Percentiles rank a stretch among this genome's conserved stretches.
Conservation (phyloP, 345 rosid genomes). For the Litchi chinensis region DNA sequence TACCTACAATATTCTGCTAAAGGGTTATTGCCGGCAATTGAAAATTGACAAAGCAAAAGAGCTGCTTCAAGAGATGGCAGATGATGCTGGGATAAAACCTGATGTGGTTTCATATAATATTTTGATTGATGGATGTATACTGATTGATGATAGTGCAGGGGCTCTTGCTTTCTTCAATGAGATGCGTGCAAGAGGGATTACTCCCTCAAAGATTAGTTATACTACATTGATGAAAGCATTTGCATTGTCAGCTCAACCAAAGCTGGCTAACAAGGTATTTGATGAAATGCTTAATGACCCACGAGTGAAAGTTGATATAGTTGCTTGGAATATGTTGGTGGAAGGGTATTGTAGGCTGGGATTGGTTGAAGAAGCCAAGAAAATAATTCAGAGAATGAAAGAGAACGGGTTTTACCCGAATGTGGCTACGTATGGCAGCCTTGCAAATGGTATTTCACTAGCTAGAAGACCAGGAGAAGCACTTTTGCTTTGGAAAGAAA, state of each 20-base stretch:
- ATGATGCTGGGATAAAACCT: conserved; percentile 61
- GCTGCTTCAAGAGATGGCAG: conserved; percentile 69
- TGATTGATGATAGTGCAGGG: conserved; percentile 82
- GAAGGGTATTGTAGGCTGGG: conserved; percentile 83
- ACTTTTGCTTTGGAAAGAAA: conserved; percentile 87
- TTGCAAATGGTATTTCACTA: conserved; percentile 72
- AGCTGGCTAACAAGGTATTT: conserved; percentile 80
- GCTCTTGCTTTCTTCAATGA: conserved; percentile 82
- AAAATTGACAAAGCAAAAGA: conserved; percentile 77
- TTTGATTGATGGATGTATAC: conserved; percentile 85
- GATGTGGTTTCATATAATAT: conserved; percentile 90
- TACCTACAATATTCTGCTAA: conserved; percentile 86
- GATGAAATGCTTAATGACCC: conserved; percentile 88
- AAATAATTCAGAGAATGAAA: conserved; percentile 63
- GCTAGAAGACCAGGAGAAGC: conserved; percentile 99
- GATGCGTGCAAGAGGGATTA: conserved; percentile 76
- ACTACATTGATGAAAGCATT: conserved; percentile 98
- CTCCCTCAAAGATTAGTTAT: conserved; percentile 89
- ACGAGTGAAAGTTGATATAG: conserved; percentile 74
- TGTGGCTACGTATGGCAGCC: conserved; percentile 85
- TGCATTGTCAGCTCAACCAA: conserved; percentile 84
- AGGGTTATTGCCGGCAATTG: conserved; percentile 85
- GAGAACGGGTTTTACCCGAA: conserved; percentile 71
- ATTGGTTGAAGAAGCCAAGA: conserved; percentile 81
- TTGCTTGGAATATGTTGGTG: conserved; percentile 92